These are phyloP conservation scores for Monosporascus sp. DNA, from an alignment of 2,329 filamentous ascomycete species.

Conservation along the genomic window DNA sequence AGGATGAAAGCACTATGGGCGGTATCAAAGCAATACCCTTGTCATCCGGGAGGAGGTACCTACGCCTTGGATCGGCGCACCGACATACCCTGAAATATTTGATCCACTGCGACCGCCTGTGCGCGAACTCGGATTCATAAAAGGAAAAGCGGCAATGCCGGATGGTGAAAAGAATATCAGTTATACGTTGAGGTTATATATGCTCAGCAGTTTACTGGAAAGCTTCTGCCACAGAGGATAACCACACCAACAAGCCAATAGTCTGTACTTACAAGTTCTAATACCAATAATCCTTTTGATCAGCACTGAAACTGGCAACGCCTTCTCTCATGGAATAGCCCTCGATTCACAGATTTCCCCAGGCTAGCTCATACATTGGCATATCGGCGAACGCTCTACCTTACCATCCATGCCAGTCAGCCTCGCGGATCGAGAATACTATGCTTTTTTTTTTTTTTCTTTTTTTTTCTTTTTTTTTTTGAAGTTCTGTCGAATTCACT, in stretches of 20 bases:
- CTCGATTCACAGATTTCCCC: neutral
- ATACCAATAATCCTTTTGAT: slow-evolving; percentile 19
- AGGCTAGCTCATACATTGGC: neutral
- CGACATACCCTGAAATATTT: slow-evolving; percentile 11
- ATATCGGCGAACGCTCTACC: neutral
- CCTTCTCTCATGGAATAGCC: neutral
- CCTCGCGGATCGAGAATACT: no score
- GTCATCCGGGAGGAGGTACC: slow-evolving; percentile 15
- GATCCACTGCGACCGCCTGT: slow-evolving; percentile 12
- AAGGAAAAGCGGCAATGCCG: slow-evolving; percentile 3
- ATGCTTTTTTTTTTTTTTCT: no score
- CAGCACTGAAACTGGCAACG: neutral
- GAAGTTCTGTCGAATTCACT: no score
- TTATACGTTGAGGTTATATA: slow-evolving; percentile 9
- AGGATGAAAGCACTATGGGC: slow-evolving; percentile 3
- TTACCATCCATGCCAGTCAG: no score
- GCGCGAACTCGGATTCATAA: slow-evolving; percentile 8
- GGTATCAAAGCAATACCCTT: slow-evolving; percentile 10
- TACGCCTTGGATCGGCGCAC: slow-evolving; percentile 15
- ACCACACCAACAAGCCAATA: slow-evolving; percentile 18
- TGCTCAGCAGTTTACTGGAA: slow-evolving; percentile 12
- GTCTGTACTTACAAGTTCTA: slow-evolving; percentile 20
- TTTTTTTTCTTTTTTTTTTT: no score
- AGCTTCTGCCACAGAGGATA: slow-evolving; percentile 15
- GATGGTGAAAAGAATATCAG: slow-evolving; percentile 8